A percentile compares a stretch with the other conserved stretches of the same genome.
phyloP scores from a whole-genome alignment of 1,139 yeast genomes.

The Candida sanyaensis region DNA sequence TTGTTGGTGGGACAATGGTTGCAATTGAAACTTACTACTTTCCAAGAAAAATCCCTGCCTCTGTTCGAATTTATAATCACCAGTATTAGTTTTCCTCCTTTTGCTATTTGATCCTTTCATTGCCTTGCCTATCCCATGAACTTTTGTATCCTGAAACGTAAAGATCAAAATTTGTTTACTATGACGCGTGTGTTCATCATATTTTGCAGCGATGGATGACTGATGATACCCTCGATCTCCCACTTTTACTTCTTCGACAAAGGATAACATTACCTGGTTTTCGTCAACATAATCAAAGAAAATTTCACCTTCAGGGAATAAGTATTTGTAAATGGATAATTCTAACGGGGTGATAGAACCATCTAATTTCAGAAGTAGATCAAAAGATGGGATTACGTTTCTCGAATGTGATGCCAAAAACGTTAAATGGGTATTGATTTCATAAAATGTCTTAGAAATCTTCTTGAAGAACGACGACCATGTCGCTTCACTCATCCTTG shows the following conservation, averaged over 20 bases:
- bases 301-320: conserved; percentile 68
- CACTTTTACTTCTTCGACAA: conserved; percentile 33
- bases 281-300: conserved; percentile 73
- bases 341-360: conserved; percentile 42
- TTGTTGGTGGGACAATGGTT: conserved; percentile 31
- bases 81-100: conserved; percentile 8
- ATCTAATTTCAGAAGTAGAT: conserved; percentile 34
- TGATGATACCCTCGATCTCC: conserved; percentile 48
- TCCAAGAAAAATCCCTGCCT: conserved; percentile 28
- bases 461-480: conserved; percentile 18
- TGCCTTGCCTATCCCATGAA: conserved; percentile 40
- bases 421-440: conserved; percentile 44
- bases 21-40: conserved; percentile 22
- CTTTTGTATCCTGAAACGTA: conserved; percentile 73
- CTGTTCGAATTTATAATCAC: conserved; percentile 10
- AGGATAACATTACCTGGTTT: conserved; percentile 46
- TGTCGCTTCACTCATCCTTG: neutral
- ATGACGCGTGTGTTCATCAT: conserved; percentile 26
- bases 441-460: conserved; percentile 25
- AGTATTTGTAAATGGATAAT: conserved; percentile 60
- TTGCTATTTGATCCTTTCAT: conserved; percentile 24
- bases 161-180: conserved; percentile 60
- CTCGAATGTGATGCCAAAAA: conserved; percentile 46
- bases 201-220: conserved; percentile 32
- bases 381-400: conserved; percentile 41